Percentiles rank a stretch among this genome's conserved stretches.
phyloP scores from a whole-genome alignment of 257 asterid species.

The Mentha longifolia region DNA sequence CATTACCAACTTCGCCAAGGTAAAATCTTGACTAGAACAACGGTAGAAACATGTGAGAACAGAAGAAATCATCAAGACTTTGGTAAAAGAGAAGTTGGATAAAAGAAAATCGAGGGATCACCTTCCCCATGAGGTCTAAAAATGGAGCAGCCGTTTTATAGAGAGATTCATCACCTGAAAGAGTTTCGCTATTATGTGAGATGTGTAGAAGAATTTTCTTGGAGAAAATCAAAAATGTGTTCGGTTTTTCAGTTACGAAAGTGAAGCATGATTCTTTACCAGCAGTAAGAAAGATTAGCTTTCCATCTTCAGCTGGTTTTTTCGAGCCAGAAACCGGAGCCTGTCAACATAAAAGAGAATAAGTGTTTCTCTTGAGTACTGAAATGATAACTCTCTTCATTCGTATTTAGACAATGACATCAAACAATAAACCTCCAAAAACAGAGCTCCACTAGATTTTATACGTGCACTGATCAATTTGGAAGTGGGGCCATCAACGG shows the following conservation, averaged over 20 bases:
- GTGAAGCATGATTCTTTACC: conserved; percentile 43
- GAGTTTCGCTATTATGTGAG: conserved; percentile 26
- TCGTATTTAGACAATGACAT: conserved; percentile 11
- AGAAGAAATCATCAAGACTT: background rate
- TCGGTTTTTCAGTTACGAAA: background rate
- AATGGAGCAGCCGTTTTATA: conserved; percentile 67
- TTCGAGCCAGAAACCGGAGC: conserved; percentile 98
- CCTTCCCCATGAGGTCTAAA: conserved; percentile 97
- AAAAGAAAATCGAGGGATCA: conserved; percentile 22
- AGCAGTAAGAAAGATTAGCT: conserved; percentile 87
- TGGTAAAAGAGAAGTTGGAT: conserved; percentile 6
- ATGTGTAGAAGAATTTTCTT: conserved; percentile 1
- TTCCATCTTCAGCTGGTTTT: conserved; percentile 96
- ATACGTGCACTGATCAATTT: conserved; percentile 65
- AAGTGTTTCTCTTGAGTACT: background rate
- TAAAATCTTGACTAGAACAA: conserved; percentile 81
- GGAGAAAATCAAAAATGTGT: background rate
- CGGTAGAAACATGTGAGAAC: conserved; percentile 21
- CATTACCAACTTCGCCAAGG: conserved; percentile 95
- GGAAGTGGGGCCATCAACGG: conserved; percentile 82
- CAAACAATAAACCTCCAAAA: conserved; percentile 67
- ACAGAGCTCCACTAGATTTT: conserved; percentile 78
- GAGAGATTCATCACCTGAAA: conserved; percentile 74
- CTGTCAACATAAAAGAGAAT: conserved; percentile 42
- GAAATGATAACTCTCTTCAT: background rate